Evolutionary conservation across 768 basidiomycete genomes (phyloP).

Genomic region (Podaxis pistillaris): DNA sequence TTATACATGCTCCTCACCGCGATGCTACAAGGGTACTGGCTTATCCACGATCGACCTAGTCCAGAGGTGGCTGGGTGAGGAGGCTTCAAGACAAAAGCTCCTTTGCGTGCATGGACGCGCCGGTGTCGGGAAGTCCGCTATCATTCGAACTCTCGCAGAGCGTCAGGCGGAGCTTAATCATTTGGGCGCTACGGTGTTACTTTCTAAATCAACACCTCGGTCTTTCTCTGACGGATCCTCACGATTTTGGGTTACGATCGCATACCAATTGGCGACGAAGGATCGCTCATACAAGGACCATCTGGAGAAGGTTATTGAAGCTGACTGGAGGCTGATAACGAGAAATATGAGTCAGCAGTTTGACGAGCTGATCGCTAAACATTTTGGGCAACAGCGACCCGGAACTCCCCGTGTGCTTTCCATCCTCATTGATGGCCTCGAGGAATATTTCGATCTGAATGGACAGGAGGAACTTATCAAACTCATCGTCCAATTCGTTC

Average conservation of each 20-base stretch:
- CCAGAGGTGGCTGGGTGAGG: neutral
- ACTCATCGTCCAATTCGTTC: neutral
- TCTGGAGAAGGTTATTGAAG: neutral
- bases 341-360: neutral
- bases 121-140: slow-evolving; percentile 6
- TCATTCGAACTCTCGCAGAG: neutral
- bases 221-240: neutral
- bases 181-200: neutral
- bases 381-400: neutral
- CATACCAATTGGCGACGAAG: slow-evolving; percentile 1
- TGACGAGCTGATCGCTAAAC: neutral
- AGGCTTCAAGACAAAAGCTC: neutral
- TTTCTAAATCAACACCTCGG: neutral
- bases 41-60: neutral
- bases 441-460: neutral
- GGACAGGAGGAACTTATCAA: neutral
- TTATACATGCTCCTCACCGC: neutral
- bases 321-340: neutral
- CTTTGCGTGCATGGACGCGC: neutral
- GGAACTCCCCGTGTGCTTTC: neutral
- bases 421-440: neutral
- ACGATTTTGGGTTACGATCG: neutral
- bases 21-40: neutral
- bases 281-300: neutral
- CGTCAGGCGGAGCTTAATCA: neutral